Evolutionary conservation across 2,329 filamentous ascomycete species (phyloP).

Genomic region (Teratosphaeria pseudoeucalypti): DNA sequence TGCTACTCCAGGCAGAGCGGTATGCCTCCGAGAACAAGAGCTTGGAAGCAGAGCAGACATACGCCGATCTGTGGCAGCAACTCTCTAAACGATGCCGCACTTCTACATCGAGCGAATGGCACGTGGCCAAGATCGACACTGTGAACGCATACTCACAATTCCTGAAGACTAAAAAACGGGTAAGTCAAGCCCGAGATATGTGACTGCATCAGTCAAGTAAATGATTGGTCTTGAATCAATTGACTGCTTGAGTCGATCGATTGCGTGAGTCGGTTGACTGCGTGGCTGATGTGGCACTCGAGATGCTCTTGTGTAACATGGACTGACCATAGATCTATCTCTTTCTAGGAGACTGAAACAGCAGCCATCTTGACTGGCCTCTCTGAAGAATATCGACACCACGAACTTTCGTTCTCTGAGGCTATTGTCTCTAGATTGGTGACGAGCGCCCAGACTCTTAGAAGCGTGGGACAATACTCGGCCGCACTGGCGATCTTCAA

Average conservation of each 20-base stretch:
- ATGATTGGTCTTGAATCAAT: too few species aligned
- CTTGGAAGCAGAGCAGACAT: slow-evolving; percentile 34
- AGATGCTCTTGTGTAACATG: background rate
- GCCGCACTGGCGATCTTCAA: slow-evolving; percentile 41
- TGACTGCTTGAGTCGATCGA: too few species aligned
- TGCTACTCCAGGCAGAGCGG: slow-evolving; percentile 30
- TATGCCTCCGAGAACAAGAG: slow-evolving; percentile 24
- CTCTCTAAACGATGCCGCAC: slow-evolving; percentile 36
- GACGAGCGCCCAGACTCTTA: slow-evolving; percentile 37
- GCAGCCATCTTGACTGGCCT: slow-evolving; percentile 36
- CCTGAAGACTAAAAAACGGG: slow-evolving; percentile 35
- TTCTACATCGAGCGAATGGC: slow-evolving; percentile 35
- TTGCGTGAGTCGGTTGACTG: too few species aligned
- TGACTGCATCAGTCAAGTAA: too few species aligned
- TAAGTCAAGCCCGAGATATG: background rate
- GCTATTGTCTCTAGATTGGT: slow-evolving; percentile 20
- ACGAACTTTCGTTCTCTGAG: slow-evolving; percentile 23
- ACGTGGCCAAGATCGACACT: slow-evolving; percentile 38
- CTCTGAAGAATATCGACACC: slow-evolving; percentile 41
- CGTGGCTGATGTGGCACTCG: too few species aligned
- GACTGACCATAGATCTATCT: background rate
- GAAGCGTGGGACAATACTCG: slow-evolving; percentile 34
- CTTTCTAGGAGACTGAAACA: slow-evolving; percentile 27
- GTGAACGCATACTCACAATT: slow-evolving; percentile 39
- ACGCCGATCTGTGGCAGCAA: slow-evolving; percentile 43